Conservation (phyloP, 2,329 filamentous ascomycete species). For the Calonectria ilicicola region DNA sequence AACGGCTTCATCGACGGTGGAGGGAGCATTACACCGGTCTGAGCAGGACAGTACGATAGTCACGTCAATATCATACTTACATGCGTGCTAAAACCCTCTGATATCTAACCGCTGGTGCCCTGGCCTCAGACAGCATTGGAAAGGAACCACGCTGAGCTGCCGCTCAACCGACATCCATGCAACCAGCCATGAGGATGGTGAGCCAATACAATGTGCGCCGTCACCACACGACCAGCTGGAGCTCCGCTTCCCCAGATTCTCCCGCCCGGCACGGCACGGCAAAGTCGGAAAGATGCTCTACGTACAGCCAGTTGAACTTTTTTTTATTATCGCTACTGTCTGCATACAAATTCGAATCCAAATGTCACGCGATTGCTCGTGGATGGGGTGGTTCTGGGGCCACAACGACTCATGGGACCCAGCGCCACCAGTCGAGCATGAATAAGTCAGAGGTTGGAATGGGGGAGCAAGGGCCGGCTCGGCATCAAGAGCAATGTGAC, state of each 20-base stretch:
- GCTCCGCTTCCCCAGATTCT: constrained; percentile 28
- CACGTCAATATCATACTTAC: neutral
- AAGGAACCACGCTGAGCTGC: neutral
- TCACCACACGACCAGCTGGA: neutral
- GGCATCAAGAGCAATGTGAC: neutral
- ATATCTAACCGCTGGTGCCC: neutral
- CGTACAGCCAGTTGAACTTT: neutral
- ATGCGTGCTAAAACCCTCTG: neutral
- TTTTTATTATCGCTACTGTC: neutral
- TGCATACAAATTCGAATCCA: neutral
- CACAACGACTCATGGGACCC: neutral
- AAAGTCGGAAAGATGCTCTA: constrained; percentile 9
- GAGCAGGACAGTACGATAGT: neutral
- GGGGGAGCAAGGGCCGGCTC: neutral
- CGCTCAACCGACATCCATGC: neutral
- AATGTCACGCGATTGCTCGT: neutral
- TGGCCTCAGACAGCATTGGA: neutral
- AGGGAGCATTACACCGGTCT: neutral
- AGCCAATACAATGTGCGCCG: neutral
- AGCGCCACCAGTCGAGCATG: neutral
- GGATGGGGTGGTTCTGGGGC: neutral
- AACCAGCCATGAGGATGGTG: neutral
- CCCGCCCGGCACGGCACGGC: constrained; percentile 22
- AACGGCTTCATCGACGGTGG: neutral
- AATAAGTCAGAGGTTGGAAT: neutral